Percentiles rank a stretch among this genome's conserved stretches.
Conservation (phyloP, 75 land plant species). For the Sequoia sempervirens region DNA sequence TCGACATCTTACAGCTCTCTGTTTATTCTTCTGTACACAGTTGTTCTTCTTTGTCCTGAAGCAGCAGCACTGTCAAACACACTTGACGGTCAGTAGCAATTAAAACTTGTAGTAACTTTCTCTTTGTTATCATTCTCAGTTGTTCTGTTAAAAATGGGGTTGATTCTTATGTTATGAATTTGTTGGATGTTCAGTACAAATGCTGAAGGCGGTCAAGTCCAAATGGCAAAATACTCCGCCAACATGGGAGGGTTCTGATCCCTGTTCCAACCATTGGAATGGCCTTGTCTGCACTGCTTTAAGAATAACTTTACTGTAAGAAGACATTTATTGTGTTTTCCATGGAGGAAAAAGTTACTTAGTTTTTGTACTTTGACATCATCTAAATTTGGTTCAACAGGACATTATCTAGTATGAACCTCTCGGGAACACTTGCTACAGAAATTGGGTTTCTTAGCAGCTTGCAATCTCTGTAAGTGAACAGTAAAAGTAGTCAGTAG, state of each 20-base stretch:
- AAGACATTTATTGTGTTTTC: not conserved
- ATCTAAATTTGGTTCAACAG: not conserved
- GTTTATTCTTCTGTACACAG: not conserved
- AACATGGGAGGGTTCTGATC: conserved; percentile 47
- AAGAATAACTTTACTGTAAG: conserved; percentile 40
- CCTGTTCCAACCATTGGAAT: conserved; percentile 37
- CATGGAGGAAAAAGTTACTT: not conserved
- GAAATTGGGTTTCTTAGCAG: conserved; percentile 41
- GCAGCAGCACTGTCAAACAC: not conserved
- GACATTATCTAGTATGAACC: conserved; percentile 27
- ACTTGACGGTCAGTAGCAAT: not conserved
- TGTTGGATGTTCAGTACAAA: not conserved
- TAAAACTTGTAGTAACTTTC: not conserved
- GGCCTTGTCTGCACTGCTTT: conserved; percentile 49
- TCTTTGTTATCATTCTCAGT: not conserved
- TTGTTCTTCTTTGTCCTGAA: not conserved
- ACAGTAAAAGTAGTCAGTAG: not conserved
- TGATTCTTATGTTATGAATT: not conserved
- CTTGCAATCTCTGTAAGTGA: conserved; percentile 7
- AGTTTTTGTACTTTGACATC: not conserved
- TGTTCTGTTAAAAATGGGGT: not conserved
- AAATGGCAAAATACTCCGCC: conserved; percentile 47
- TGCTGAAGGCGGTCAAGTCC: not conserved
- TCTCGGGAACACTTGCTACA: conserved; percentile 38
- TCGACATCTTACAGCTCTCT: not conserved